These are phyloP conservation scores for Schwanniomyces pseudopolymorphus DNA, from an alignment of 805 yeast species.

Conservation along the genomic window DNA sequence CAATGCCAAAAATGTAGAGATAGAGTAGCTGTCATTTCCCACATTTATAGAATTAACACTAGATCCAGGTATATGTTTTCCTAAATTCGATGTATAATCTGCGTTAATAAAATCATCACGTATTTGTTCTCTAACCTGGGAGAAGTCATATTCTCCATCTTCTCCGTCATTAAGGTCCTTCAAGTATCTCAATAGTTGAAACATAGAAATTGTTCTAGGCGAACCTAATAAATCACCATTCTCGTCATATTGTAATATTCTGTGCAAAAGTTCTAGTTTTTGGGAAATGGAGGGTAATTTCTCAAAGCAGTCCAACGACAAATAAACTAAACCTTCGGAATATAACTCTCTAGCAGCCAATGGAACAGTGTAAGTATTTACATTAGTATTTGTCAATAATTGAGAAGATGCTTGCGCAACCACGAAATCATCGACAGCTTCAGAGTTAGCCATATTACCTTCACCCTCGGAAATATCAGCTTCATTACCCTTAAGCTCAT, in stretches of 20 bases:
- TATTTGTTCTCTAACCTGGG: background rate
- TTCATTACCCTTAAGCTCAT: constrained; percentile 8
- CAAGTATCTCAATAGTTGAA: constrained; percentile 27
- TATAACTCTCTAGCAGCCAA: constrained; percentile 31
- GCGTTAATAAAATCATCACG: background rate
- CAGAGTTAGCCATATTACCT: constrained; percentile 8
- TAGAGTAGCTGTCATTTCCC: constrained; percentile 11
- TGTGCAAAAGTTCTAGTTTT: constrained; percentile 48
- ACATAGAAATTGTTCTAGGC: constrained; percentile 33
- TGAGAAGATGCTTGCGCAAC: constrained; percentile 36
- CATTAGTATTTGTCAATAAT: constrained; percentile 30
- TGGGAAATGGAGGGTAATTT: constrained; percentile 36
- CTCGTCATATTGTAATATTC: constrained; percentile 41
- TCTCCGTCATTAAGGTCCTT: constrained; percentile 5
- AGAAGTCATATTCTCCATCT: background rate
- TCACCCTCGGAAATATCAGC: constrained; percentile 1
- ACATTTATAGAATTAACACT: constrained; percentile 3
- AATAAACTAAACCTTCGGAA: constrained; percentile 31
- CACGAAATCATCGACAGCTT: constrained; percentile 24
- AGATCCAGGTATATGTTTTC: constrained; percentile 7
- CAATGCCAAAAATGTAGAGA: constrained; percentile 37
- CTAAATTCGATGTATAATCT: constrained; percentile 7
- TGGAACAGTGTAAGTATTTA: constrained; percentile 39
- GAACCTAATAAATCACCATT: constrained; percentile 27
- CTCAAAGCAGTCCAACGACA: constrained; percentile 42